Base-by-base conservation (phyloP, 2,329 filamentous ascomycete species). In the Colletotrichum sp. region DNA sequence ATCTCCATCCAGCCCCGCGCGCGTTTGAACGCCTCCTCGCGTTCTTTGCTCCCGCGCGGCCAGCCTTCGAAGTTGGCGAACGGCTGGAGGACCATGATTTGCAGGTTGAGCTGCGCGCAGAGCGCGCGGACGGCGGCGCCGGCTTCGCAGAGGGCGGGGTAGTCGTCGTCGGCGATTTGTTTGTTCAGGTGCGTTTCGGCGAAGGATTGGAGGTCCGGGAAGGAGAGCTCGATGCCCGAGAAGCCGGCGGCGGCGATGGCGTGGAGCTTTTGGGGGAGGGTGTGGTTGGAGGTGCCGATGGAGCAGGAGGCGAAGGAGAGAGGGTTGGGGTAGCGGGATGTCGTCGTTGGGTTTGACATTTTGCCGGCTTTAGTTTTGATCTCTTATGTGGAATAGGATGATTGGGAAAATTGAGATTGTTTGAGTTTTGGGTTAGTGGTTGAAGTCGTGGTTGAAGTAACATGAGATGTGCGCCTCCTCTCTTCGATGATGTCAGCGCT, bases 11-110 rank as follows among this genome's bases (percentile, higher is more conserved):
- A 96, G 0, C 93, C 93, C 8, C 83, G 84, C 0, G 92, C 93
- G 29, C 92, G 88, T 0, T 86, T 84, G 78, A 94, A 94, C 0
- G 92, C 93, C 68, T 93, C 90, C 7, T 90, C 84, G 5, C 93
- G 86, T 81, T 93, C 90, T 1, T 85, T 79, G 3, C 90, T 91
- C 0, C 87, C 91, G 55, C 87, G 86, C 0, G 88, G 85, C 94
- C 94, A 96, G 2, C 94, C 94, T 79, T 96, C 94, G 74, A 95
- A 95, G 79, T 95, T 94, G 19, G 92, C 86, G 79, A 96, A 96
- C 0, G 94, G 94, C 80, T 96, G 94, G 8, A 96, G 84, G 87
- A 95, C 93, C 82, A 96, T 88, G 72, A 96, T 89, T 44, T 88
- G 86, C 2, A 96, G 84, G 0, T 85, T 83, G 39, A 92, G 86